phyloP scores from a whole-genome alignment of 805 yeast species.

The Cyberlindnera americana region DNA sequence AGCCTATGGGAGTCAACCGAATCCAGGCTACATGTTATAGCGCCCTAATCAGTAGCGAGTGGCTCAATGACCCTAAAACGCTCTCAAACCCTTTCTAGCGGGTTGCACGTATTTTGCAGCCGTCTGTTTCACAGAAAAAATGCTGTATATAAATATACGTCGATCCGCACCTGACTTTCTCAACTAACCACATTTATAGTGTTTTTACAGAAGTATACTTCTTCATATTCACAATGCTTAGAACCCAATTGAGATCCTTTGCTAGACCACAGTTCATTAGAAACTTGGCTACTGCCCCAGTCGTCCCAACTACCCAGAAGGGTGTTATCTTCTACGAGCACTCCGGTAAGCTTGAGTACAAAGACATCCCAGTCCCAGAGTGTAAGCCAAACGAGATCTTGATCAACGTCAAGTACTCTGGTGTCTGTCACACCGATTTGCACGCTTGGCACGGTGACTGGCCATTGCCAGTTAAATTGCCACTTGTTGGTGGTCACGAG shows the following conservation, averaged over 20 bases:
- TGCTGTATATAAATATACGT: constrained; percentile 6
- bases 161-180: not conserved
- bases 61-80: too few species aligned
- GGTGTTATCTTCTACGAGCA: constrained; percentile 65
- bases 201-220: not conserved
- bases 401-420: constrained; percentile 80
- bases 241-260: constrained; percentile 22
- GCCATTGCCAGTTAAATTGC: constrained; percentile 73
- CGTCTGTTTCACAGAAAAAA: not conserved
- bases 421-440: constrained; percentile 92
- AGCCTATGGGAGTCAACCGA: constrained; percentile 1
- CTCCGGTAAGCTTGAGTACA: constrained; percentile 62
- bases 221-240: constrained; percentile 21
- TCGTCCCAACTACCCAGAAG: constrained; percentile 64
- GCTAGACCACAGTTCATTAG: constrained; percentile 19
- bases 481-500: constrained; percentile 86
- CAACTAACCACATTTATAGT: too few species aligned
- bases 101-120: too few species aligned
- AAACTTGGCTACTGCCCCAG: constrained; percentile 26
- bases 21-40: too few species aligned
- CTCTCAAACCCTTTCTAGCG: too few species aligned
- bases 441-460: constrained; percentile 96
- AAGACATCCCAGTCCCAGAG: constrained; percentile 74
- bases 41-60: constrained; percentile 3
- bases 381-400: constrained; percentile 78